Evolutionary conservation across 1,139 yeast species (phyloP).

Genomic region (Pichia sp.): DNA sequence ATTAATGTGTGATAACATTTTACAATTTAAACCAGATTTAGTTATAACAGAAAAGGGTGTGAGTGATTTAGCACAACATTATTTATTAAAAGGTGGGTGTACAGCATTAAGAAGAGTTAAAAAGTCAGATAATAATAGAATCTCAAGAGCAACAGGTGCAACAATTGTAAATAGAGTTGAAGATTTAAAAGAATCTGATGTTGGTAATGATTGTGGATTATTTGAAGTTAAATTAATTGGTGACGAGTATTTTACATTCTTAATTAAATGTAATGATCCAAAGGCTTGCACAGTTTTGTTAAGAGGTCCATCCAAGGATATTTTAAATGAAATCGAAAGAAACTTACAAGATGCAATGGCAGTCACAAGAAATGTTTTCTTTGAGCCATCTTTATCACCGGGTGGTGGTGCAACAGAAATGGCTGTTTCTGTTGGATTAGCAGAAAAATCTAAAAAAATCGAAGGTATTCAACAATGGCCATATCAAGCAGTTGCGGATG

Average conservation of each 20-base stretch:
- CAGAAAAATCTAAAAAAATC: constrained; percentile 85
- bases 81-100: constrained; percentile 86
- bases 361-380: constrained; percentile 89
- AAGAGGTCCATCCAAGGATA: constrained; percentile 97
- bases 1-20: constrained; percentile 75
- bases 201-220: constrained; percentile 84
- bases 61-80: constrained; percentile 96
- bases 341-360: constrained; percentile 99
- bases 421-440: constrained; percentile 87
- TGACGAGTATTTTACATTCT: constrained; percentile 89
- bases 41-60: constrained; percentile 99
- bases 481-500: constrained; percentile 97
- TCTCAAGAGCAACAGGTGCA: constrained; percentile 96
- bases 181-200: constrained; percentile 83
- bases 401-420: constrained; percentile 99
- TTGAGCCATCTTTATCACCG: constrained; percentile 91
- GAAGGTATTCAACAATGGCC: constrained; percentile 99
- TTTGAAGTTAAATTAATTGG: constrained; percentile 94
- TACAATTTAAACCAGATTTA: constrained; percentile 83
- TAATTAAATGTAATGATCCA: constrained; percentile 77
- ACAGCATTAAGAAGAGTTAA: constrained; percentile 91
- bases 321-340: constrained; percentile 91
- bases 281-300: constrained; percentile 89
- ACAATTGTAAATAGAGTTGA: constrained; percentile 94
- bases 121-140: constrained; percentile 93